Evolutionary conservation across 495 filamentous ascomycete genomes (phyloP).

Genomic region (Thozetella sp.): DNA sequence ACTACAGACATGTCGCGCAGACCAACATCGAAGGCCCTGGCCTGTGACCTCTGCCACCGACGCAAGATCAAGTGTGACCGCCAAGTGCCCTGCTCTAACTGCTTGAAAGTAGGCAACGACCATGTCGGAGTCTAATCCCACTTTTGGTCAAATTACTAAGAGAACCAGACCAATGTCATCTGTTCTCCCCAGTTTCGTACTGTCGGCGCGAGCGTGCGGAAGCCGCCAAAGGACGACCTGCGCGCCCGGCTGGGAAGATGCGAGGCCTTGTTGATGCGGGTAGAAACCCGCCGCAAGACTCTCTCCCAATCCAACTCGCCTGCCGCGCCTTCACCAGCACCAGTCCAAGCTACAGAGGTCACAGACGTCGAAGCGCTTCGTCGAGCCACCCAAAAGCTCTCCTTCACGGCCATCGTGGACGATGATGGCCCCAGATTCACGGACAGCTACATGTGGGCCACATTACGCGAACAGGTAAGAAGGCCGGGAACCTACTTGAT

Average conservation of each 20-base stretch:
- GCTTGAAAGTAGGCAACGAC: constrained; percentile 43
- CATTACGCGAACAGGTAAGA: constrained; percentile 44
- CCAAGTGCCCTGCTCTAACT: constrained; percentile 67
- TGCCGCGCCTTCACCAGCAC: not conserved
- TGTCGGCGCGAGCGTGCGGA: not conserved
- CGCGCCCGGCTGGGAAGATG: not conserved
- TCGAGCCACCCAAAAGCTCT: constrained; percentile 27
- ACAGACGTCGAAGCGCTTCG: not conserved
- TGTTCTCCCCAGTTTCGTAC: not conserved
- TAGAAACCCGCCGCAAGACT: not conserved
- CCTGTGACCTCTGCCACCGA: constrained; percentile 56
- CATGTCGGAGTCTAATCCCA: not conserved
- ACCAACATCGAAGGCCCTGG: constrained; percentile 12
- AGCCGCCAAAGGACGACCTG: constrained; percentile 2
- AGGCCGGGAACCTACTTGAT: not conserved
- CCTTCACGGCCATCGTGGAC: constrained; percentile 40
- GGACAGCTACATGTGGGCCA: constrained; percentile 40
- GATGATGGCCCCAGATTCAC: constrained; percentile 44
- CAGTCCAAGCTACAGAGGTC: not conserved
- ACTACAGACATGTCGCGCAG: not conserved
- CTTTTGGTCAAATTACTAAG: too few species aligned
- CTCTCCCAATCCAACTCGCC: not conserved
- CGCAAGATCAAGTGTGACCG: constrained; percentile 74
- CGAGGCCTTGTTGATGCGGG: constrained; percentile 4
- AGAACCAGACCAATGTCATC: not conserved